Base-by-base conservation (phyloP, 305 asterid genomes). In the Solanum hybrid region DNA sequence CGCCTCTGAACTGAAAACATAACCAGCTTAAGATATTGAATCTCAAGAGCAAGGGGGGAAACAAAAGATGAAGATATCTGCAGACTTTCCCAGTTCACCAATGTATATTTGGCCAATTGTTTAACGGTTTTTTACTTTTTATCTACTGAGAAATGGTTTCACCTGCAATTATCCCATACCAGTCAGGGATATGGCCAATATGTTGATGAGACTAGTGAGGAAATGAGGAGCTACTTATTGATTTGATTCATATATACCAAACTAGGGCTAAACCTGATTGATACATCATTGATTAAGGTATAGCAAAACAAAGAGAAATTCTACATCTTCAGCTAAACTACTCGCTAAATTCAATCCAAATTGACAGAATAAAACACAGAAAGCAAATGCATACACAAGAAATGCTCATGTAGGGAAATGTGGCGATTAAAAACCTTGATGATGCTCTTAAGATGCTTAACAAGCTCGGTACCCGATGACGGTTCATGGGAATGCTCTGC, bases 401-500 rank as follows among this genome's bases (percentile, higher is more conserved):
- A 31, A 85, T 27, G 51, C 12, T 66, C 16, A 89, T 32, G n/a
- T 32, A 11, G 10, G 46, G 22, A 64, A 69, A 13, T 11, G 75
- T 0, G 71, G 71, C 38, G 60, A 76, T 35, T 6, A 36, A 10
- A 89, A 89, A 94, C 98, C 95, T 97, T 97, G 90, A 97, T 97
- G 42, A 97, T 93, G 92, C 93, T 94, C 88, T 94, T 95, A 26
- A 96, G 95, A 93, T 95, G 96, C 93, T 95, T 96, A 79, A 95
- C 98, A 81, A 96, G 97, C 92, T 96, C 98, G 51, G 98, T 91
- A 29, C 93, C 98, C 86, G 92, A 78, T 37, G 93, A 79, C 5
- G 93, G 90, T 81, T 92, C 95, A 85, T 96, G 98, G n/a, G 97
- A 96, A 93, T 96, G 99, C 92, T 93, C 98, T 96, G 95, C 91